Percentiles rank a stretch among this genome's conserved stretches.
These are phyloP conservation scores for Pestalotiopsis sp. DNA, from an alignment of 2,329 filamentous ascomycete species.

Conservation along the genomic window DNA sequence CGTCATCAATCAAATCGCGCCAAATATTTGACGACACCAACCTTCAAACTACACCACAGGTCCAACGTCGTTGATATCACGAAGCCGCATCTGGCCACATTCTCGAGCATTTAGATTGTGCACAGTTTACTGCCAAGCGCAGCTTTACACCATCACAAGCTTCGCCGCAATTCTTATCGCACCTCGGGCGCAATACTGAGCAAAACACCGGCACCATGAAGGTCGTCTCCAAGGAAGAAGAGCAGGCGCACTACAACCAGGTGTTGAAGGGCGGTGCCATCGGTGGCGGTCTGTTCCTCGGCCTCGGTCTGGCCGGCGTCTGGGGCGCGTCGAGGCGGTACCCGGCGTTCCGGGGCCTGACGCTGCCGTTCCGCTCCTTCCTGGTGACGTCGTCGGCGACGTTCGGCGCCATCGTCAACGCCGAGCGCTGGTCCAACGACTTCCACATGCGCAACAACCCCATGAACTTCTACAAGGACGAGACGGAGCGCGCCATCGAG, in stretches of 20 bases:
- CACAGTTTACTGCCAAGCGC: not conserved
- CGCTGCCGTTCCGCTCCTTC: constrained; percentile 89
- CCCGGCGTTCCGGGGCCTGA: constrained; percentile 77
- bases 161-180: not conserved
- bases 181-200: not conserved
- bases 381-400: constrained; percentile 81
- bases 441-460: constrained; percentile 75
- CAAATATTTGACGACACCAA: not conserved
- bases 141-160: not conserved
- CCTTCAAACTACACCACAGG: not conserved
- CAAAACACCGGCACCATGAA: constrained; percentile 68
- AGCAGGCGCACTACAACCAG: constrained; percentile 78
- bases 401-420: constrained; percentile 85
- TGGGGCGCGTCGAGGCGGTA: constrained; percentile 71
- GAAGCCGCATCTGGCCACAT: not conserved
- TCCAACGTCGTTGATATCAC: not conserved
- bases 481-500: constrained; percentile 57
- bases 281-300: constrained; percentile 72
- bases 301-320: constrained; percentile 69
- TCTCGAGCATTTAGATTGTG: not conserved
- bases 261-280: constrained; percentile 80
- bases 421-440: constrained; percentile 67
- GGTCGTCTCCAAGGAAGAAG: constrained; percentile 92
- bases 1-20: not conserved
- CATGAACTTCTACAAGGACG: constrained; percentile 66